Conservation (phyloP, 148 eudicot species). For the Fagopyrum tataricum region DNA sequence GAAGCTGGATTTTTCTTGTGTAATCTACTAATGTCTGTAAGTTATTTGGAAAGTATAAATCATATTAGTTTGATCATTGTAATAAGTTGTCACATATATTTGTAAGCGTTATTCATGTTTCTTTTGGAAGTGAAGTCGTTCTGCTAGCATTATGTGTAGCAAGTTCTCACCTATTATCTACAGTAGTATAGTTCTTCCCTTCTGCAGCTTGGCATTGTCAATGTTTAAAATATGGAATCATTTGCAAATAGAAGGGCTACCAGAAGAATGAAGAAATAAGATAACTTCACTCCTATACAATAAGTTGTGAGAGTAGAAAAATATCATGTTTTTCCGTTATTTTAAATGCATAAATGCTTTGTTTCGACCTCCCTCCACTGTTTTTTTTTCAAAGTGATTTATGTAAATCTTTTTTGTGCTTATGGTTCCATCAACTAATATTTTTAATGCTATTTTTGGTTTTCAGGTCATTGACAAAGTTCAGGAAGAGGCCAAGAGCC, state of each 20-base stretch:
- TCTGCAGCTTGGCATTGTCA: background rate
- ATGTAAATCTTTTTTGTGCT: background rate
- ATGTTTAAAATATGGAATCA: background rate
- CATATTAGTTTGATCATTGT: background rate
- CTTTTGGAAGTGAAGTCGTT: background rate
- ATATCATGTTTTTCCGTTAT: background rate
- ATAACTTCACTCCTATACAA: background rate
- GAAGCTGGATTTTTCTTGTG: background rate
- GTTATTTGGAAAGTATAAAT: background rate
- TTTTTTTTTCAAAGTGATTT: background rate
- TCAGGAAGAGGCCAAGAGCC: constrained; percentile 70
- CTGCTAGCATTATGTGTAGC: background rate
- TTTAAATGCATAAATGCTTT: background rate
- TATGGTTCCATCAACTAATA: background rate
- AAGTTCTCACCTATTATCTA: background rate
- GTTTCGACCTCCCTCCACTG: background rate
- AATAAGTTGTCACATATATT: background rate
- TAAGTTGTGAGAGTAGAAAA: background rate
- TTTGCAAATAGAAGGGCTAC: background rate
- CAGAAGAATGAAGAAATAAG: background rate
- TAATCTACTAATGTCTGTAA: background rate
- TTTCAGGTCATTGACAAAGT: constrained; percentile 75
- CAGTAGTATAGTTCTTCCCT: background rate
- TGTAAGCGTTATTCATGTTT: background rate
- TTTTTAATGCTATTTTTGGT: background rate